Evolutionary conservation across 2,329 filamentous ascomycete genomes (phyloP).

Genomic region (Fusarium heterosporum): DNA sequence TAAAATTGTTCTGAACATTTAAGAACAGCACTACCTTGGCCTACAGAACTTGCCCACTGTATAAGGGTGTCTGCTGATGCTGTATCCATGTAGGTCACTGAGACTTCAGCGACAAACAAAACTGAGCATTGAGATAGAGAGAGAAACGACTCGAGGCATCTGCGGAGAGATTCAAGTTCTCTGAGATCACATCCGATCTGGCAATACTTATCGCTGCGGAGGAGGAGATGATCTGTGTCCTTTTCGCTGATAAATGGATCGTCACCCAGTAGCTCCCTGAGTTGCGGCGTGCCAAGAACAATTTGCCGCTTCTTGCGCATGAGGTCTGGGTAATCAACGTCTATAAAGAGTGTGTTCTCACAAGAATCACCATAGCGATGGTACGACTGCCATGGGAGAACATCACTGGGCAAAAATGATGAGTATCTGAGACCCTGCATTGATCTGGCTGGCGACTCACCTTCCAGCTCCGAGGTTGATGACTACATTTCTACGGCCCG

Average conservation of each 20-base stretch:
- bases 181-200: slow-evolving; percentile 86
- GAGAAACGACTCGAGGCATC: slow-evolving; percentile 68
- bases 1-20: neutral
- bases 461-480: slow-evolving; percentile 92
- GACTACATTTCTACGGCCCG: slow-evolving; percentile 73
- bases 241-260: slow-evolving; percentile 51
- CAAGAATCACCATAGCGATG: slow-evolving; percentile 71
- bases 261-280: slow-evolving; percentile 56
- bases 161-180: slow-evolving; percentile 70
- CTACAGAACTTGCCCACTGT: slow-evolving; percentile 78
- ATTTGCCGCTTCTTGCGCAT: slow-evolving; percentile 79
- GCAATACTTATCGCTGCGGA: slow-evolving; percentile 77
- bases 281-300: slow-evolving; percentile 71
- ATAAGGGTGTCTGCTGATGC: slow-evolving; percentile 79
- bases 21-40: slow-evolving; percentile 66
- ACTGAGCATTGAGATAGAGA: slow-evolving; percentile 70
- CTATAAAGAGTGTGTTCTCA: slow-evolving; percentile 75
- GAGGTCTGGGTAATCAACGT: slow-evolving; percentile 86
- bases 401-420: slow-evolving; percentile 71
- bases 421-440: slow-evolving; percentile 4
- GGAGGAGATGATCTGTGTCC: slow-evolving; percentile 62
- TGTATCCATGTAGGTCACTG: slow-evolving; percentile 88
- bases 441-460: slow-evolving; percentile 63
- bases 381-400: slow-evolving; percentile 86
- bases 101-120: slow-evolving; percentile 89